Evolutionary conservation across 257 asterid genomes (phyloP), one percentile per base, ranked within the genome.

Genomic region (Solanum microdontum): DNA sequence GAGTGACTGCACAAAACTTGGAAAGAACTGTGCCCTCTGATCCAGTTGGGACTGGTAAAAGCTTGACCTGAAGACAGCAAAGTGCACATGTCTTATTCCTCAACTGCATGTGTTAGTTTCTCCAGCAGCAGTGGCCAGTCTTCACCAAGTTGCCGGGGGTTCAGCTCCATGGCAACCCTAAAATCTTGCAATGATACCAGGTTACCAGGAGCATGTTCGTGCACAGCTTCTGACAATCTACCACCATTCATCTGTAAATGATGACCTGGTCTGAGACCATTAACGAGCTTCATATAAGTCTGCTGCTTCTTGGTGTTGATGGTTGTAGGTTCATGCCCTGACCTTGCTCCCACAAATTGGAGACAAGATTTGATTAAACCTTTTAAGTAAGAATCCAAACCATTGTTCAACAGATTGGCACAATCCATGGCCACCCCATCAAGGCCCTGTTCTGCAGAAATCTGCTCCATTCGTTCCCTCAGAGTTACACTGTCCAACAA

Each of bases 51-150:
- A 82, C 70, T 82, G 85, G 62, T 60, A 79, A 74, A 69, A 82
- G 87, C 83, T 89, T 87, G 86, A 90, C 89, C 23, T 85, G 70
- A 62, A 91, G 90, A 90, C 76, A 89, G 74, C 91, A 84, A 84
- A 89, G 75, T 80, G 68, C 82, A 89, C 90, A 32, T 24, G 68
- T 75, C 55, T 91, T 90, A 94, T 92, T 92, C 95, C 88, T 94
- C 97, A 87, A 91, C 92, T 87, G 95, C 88, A 60, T 75, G 91
- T 39, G 92, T 90, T 89, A 96, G 90, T 90, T 90, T 94, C 93
- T 96, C 99, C 66, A 95, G 92, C 88, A 94, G 92, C 91, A 94
- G 89, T 30, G 99, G 94, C 99, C 98, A 96, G 89, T 95, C 96
- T 93, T 94, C 97, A 17, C 98, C 99, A 34, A 96, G 97, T 90